phyloP scores from a whole-genome alignment of 805 yeast genomes.

The Candida germanica region DNA sequence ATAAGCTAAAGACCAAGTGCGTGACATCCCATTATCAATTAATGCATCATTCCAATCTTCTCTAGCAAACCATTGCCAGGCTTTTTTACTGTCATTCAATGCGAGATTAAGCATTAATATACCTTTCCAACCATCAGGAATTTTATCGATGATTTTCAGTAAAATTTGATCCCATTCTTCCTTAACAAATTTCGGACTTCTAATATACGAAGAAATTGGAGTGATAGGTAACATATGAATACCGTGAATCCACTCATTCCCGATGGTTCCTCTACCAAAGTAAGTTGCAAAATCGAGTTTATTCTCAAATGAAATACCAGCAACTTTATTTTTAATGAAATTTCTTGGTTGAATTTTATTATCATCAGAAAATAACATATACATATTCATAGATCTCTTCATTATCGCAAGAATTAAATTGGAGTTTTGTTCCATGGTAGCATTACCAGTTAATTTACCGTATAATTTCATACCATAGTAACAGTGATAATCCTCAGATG shows the following conservation, averaged over 20 bases:
- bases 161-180: conserved; percentile 64
- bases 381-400: conserved; percentile 50
- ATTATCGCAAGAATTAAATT: conserved; percentile 60
- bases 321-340: conserved; percentile 61
- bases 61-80: conserved; percentile 46
- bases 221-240: conserved; percentile 77
- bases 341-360: conserved; percentile 54
- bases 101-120: conserved; percentile 73
- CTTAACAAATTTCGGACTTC: conserved; percentile 50
- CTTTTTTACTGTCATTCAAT: conserved; percentile 56
- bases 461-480: conserved; percentile 65
- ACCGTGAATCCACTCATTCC: conserved; percentile 68
- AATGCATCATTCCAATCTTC: conserved; percentile 49
- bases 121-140: conserved; percentile 72
- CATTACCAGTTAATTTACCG: conserved; percentile 55
- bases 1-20: conserved; percentile 82
- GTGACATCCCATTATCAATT: conserved; percentile 82
- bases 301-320: conserved; percentile 73
- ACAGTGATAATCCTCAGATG: conserved; percentile 72
- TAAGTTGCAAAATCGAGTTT: conserved; percentile 72
- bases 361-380: conserved; percentile 52
- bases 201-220: conserved; percentile 59
- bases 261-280: conserved; percentile 61
- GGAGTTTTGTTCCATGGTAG: conserved; percentile 51
- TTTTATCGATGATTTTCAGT: conserved; percentile 39